phyloP scores from a whole-genome alignment of 2,329 filamentous ascomycete genomes.

The Sporothrix variecibatus region DNA sequence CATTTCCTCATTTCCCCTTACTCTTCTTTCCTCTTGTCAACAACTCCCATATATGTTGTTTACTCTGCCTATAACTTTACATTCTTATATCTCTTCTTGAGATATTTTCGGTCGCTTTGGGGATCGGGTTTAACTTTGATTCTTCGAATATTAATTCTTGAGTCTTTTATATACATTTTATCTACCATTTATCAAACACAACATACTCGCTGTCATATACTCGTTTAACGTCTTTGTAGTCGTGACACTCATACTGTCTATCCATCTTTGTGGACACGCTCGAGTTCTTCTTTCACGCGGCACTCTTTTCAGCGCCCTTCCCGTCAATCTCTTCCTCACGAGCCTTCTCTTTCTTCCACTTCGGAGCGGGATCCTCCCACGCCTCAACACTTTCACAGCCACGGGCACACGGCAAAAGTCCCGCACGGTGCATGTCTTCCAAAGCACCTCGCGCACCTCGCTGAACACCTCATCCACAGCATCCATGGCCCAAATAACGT shows the following conservation, averaged over 20 bases:
- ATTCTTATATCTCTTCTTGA: background rate
- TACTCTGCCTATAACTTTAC: background rate
- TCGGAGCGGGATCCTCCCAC: constrained; percentile 38
- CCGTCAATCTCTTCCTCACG: background rate
- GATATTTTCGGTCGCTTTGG: background rate
- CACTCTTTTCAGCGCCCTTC: background rate
- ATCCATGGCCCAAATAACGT: constrained; percentile 95
- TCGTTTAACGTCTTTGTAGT: background rate
- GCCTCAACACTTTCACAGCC: constrained; percentile 58
- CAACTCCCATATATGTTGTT: background rate
- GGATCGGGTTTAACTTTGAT: background rate
- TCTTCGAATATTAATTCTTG: background rate
- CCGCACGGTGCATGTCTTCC: constrained; percentile 66
- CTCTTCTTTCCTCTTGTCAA: background rate
- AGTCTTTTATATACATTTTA: background rate
- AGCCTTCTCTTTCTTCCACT: background rate
- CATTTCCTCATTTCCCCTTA: background rate
- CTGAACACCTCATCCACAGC: constrained; percentile 77
- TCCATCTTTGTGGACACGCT: background rate
- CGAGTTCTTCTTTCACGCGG: background rate
- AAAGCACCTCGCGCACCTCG: constrained; percentile 79
- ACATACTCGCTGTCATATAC: background rate
- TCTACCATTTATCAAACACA: background rate
- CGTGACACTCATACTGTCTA: background rate
- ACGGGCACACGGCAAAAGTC: constrained; percentile 60